Conservation (phyloP, 345 rosid species). For the Lenwebbia sp. region DNA sequence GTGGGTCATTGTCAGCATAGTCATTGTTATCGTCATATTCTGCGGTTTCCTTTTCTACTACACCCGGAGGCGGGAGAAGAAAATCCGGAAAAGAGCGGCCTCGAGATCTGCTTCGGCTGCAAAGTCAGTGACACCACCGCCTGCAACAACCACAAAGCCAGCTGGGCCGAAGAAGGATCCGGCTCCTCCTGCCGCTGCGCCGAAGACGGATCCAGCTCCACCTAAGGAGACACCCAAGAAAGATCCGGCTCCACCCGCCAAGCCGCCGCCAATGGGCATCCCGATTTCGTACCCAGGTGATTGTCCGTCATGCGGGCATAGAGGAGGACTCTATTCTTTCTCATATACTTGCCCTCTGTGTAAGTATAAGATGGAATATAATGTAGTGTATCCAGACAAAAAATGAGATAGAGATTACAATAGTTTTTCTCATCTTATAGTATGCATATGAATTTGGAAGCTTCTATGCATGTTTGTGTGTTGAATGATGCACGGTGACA, state of each 20-base stretch:
- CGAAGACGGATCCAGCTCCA: too few species aligned
- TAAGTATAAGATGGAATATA: background rate
- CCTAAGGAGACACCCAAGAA: too few species aligned
- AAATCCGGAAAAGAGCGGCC: background rate
- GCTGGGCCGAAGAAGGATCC: too few species aligned
- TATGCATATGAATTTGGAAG: background rate
- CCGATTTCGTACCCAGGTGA: background rate
- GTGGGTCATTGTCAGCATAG: background rate
- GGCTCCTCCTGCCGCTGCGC: too few species aligned
- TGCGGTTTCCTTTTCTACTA: background rate
- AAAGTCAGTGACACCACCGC: fast-evolving
- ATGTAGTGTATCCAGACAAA: background rate
- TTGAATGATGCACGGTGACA: background rate
- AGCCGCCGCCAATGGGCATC: too few species aligned
- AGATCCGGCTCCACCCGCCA: background rate
- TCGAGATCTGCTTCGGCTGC: background rate
- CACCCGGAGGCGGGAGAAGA: background rate
- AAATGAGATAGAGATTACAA: background rate
- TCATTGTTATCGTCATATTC: background rate
- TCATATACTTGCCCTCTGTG: background rate
- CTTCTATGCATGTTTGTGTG: background rate
- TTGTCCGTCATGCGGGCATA: background rate
- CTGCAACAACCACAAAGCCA: too few species aligned
- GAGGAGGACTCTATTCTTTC: background rate
- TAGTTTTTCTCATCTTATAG: background rate